Conservation (phyloP, 2,329 filamentous ascomycete species). For the Botryosphaeria agaves region DNA sequence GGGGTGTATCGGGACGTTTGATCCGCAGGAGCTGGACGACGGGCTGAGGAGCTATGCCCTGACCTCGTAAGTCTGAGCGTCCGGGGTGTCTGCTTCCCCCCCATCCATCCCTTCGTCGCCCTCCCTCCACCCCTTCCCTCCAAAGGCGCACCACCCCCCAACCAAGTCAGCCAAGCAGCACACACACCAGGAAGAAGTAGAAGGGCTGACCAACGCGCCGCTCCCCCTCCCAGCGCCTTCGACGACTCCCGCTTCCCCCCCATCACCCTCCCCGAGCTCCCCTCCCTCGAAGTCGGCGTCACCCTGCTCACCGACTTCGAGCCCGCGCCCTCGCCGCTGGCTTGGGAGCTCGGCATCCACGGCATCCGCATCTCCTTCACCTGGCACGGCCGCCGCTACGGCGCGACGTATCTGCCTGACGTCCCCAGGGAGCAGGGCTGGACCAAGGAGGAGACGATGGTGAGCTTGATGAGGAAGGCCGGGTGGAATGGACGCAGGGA, state of each 20-base stretch:
- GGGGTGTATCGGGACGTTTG: constrained; percentile 94
- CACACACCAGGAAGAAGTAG: too few species aligned
- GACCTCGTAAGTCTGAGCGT: constrained; percentile 41
- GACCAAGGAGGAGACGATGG: constrained; percentile 80
- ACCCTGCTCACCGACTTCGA: constrained; percentile 82
- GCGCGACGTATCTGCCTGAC: constrained; percentile 82
- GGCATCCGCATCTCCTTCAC: constrained; percentile 75
- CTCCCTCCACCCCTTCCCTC: constrained; percentile 1
- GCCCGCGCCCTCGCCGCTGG: constrained; percentile 50
- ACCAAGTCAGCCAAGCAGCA: too few species aligned
- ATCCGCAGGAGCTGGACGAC: constrained; percentile 51
- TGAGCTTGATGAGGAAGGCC: constrained; percentile 85
- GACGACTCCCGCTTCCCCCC: constrained; percentile 45
- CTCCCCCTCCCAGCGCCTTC: constrained; percentile 31
- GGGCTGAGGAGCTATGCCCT: constrained; percentile 69
- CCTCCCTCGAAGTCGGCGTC: constrained; percentile 30
- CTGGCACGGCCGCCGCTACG: constrained; percentile 55
- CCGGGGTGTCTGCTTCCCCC: constrained; percentile 1
- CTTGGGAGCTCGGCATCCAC: constrained; percentile 78
- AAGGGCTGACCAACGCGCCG: too few species aligned
- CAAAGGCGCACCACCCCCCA: constrained; percentile 3
- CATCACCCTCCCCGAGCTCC: constrained; percentile 26
- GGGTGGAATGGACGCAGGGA: constrained; percentile 58
- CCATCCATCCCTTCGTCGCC: constrained; percentile 1
- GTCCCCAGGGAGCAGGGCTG: constrained; percentile 87